Evolutionary conservation across 306 rosid genomes (phyloP).

Genomic region (Abrus pulchellus): DNA sequence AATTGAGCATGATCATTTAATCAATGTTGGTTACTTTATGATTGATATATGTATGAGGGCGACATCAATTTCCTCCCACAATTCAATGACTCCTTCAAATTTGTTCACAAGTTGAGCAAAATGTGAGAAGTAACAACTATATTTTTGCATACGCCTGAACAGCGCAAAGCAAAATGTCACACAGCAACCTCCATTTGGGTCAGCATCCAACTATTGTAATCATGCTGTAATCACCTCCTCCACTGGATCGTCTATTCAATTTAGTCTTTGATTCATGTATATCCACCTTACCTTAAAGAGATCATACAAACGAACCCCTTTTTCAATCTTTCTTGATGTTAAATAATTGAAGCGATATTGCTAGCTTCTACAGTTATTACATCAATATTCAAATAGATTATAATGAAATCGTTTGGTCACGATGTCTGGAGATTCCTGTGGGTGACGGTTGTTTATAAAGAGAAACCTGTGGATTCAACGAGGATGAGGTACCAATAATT

Average conservation of each 20-base stretch:
- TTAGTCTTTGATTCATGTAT: neutral
- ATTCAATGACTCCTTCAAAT: conserved; percentile 35
- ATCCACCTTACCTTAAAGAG: neutral
- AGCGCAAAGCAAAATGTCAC: conserved; percentile 42
- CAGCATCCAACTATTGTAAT: conserved; percentile 30
- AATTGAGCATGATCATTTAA: conserved; percentile 19
- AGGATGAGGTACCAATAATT: conserved; percentile 48
- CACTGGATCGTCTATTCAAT: conserved; percentile 2
- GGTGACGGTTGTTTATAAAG: conserved; percentile 29
- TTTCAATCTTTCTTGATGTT: conserved; percentile 11
- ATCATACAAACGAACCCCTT: conserved; percentile 12
- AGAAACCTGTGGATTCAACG: conserved; percentile 39
- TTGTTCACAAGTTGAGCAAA: conserved; percentile 36
- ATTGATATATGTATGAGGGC: conserved; percentile 37
- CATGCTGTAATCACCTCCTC: conserved; percentile 17
- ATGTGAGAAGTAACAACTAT: conserved; percentile 28
- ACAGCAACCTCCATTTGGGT: conserved; percentile 52
- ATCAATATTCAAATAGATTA: conserved; percentile 7
- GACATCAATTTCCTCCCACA: conserved; percentile 40
- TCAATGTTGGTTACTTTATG: conserved; percentile 34
- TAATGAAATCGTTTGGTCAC: conserved; percentile 29
- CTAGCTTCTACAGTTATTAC: neutral
- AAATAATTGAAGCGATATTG: conserved; percentile 30
- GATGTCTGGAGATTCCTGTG: conserved; percentile 33
- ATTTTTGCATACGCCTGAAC: conserved; percentile 46